phyloP scores from a whole-genome alignment of 768 basidiomycete species.

The Suillus lakei region DNA sequence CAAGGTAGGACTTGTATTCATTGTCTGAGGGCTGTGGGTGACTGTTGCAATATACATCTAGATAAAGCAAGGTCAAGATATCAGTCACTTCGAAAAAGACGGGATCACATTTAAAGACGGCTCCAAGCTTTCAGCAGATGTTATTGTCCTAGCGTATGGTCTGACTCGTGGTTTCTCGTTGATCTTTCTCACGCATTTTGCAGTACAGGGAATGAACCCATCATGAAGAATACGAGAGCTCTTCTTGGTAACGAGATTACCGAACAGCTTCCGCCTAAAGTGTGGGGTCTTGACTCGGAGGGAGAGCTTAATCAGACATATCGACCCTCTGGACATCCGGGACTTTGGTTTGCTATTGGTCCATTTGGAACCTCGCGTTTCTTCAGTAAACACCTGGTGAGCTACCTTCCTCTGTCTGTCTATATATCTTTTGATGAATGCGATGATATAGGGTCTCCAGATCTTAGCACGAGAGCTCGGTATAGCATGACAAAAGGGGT shows the following conservation, averaged over 20 bases:
- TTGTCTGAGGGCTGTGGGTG: not conserved
- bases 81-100: constrained; percentile 44
- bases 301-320: not conserved
- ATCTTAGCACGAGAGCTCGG: not conserved
- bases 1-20: not conserved
- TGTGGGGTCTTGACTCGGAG: not conserved
- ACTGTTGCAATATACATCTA: constrained; percentile 14
- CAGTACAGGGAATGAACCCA: not conserved
- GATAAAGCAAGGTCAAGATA: constrained; percentile 38
- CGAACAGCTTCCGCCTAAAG: not conserved
- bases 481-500: not conserved
- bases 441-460: not conserved
- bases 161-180: constrained; percentile 19
- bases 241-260: not conserved
- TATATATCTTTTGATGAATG: not conserved
- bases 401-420: not conserved
- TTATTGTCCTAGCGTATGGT: constrained; percentile 53
- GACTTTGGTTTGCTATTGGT: not conserved
- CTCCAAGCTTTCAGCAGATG: constrained; percentile 44
- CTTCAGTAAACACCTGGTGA: constrained; percentile 1
- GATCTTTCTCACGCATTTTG: not conserved
- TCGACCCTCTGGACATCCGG: constrained; percentile 1
- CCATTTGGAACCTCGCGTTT: not conserved
- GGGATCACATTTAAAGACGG: constrained; percentile 46
- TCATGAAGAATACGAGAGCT: not conserved